Conservation (phyloP, 164 flowering plant species). For the Tinospora cordifolia region DNA sequence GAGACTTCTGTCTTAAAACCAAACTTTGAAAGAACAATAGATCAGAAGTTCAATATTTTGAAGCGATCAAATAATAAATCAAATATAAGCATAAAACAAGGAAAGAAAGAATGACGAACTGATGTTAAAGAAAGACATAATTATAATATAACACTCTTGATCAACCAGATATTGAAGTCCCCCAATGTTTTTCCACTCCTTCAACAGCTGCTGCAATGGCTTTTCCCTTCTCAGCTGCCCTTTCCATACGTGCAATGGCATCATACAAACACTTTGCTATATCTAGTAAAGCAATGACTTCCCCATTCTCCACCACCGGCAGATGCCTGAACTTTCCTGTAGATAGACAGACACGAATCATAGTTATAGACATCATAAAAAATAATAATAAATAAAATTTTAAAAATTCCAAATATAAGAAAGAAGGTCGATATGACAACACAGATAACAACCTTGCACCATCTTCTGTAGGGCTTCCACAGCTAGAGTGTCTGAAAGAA, state of each 20-base stretch:
- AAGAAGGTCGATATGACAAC: neutral
- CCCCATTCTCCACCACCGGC: constrained; percentile 97
- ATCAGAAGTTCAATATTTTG: neutral
- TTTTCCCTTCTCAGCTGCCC: constrained; percentile 98
- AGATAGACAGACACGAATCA: neutral
- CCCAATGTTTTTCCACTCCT: constrained; percentile 96
- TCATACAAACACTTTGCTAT: constrained; percentile 97
- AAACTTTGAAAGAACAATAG: neutral
- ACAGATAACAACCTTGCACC: constrained; percentile 70
- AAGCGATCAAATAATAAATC: neutral
- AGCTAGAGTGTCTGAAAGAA: constrained; percentile 92
- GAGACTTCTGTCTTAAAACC: neutral
- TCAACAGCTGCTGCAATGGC: constrained; percentile 99
- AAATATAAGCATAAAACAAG: neutral
- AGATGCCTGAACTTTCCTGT: constrained; percentile 97
- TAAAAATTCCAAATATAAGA: neutral
- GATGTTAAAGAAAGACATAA: neutral
- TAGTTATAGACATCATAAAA: neutral
- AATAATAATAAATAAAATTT: neutral
- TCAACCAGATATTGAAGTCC: constrained; percentile 71
- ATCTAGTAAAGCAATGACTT: constrained; percentile 93
- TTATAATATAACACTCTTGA: constrained; percentile 5
- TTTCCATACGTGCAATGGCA: constrained; percentile 98
- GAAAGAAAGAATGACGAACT: constrained; percentile 9
- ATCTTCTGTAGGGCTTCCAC: constrained; percentile 99